phyloP scores from a whole-genome alignment of 495 filamentous ascomycete species.

The Hypoxylon intermedium region DNA sequence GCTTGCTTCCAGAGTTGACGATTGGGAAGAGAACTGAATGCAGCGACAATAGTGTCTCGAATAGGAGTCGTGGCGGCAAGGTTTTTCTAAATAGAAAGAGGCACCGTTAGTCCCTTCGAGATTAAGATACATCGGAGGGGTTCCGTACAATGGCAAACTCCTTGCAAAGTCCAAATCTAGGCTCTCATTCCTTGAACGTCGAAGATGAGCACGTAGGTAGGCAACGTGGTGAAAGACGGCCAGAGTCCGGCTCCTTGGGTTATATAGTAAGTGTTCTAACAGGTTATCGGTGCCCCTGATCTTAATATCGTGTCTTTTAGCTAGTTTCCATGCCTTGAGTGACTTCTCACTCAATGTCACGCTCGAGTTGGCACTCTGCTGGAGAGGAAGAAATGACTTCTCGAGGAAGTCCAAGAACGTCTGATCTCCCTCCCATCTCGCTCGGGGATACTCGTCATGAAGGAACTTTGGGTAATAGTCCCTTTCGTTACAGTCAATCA shows the following conservation, averaged over 20 bases:
- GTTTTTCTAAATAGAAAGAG: conserved; percentile 14
- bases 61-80: conserved; percentile 29
- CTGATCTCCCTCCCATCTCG: conserved; percentile 4
- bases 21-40: conserved; percentile 34
- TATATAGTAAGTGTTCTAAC: conserved; percentile 31
- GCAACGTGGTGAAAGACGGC: conserved; percentile 33
- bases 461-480: conserved; percentile 1
- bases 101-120: background rate
- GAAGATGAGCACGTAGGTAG: conserved; percentile 29
- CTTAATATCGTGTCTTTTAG: conserved; percentile 23
- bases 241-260: conserved; percentile 18
- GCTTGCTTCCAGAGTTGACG: conserved; percentile 11
- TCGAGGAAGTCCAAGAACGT: conserved; percentile 3
- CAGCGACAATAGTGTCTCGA: conserved; percentile 35
- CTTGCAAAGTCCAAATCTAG: conserved; percentile 22
- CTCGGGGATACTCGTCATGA: background rate
- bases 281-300: conserved; percentile 33
- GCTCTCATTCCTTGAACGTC: conserved; percentile 6
- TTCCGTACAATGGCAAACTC: conserved; percentile 24
- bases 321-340: conserved; percentile 35
- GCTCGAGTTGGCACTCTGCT: background rate
- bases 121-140: background rate
- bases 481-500: conserved; percentile 13
- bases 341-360: conserved; percentile 1
- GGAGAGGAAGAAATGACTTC: conserved; percentile 4